A percentile compares a stretch with the other conserved stretches of the same genome.
phyloP scores from a whole-genome alignment of 2,329 filamentous ascomycete genomes.

The Westerdykella aurantiaca region DNA sequence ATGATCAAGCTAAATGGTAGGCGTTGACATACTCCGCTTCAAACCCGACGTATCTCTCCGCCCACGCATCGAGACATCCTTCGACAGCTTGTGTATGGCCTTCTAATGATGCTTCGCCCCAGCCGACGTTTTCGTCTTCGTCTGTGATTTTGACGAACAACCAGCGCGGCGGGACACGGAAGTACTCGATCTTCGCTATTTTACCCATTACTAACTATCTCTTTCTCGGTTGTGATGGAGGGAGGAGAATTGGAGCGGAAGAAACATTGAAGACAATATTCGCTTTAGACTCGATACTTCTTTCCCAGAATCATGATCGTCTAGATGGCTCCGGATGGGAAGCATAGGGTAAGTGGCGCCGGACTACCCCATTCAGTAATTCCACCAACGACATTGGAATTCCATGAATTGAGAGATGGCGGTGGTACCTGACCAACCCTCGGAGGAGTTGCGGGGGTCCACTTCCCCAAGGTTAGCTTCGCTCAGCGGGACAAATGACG shows the following conservation, averaged over 20 bases:
- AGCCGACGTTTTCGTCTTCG: constrained; percentile 58
- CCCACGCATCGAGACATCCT: constrained; percentile 64
- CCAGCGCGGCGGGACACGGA: constrained; percentile 69
- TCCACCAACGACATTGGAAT: too few relatives aligned
- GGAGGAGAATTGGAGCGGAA: too few relatives aligned
- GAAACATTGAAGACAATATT: too few relatives aligned
- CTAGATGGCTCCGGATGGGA: too few relatives aligned
- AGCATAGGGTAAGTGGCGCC: too few relatives aligned
- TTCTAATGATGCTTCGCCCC: constrained; percentile 70
- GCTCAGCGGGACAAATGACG: not conserved
- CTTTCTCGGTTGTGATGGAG: too few relatives aligned
- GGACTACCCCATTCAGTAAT: too few relatives aligned
- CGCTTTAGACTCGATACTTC: too few relatives aligned
- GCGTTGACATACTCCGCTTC: constrained; percentile 57
- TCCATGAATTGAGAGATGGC: too few relatives aligned
- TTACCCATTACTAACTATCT: constrained; percentile 48
- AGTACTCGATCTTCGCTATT: constrained; percentile 64
- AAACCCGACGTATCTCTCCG: constrained; percentile 55
- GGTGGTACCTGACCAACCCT: too few relatives aligned
- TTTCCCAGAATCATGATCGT: too few relatives aligned
- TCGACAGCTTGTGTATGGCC: constrained; percentile 70
- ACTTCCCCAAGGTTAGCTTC: not conserved
- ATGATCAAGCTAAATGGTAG: not conserved
- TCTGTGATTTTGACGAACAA: constrained; percentile 73
- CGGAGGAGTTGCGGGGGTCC: not conserved